phyloP scores from a whole-genome alignment of 2,329 filamentous ascomycete genomes.

The Fusarium secorum region DNA sequence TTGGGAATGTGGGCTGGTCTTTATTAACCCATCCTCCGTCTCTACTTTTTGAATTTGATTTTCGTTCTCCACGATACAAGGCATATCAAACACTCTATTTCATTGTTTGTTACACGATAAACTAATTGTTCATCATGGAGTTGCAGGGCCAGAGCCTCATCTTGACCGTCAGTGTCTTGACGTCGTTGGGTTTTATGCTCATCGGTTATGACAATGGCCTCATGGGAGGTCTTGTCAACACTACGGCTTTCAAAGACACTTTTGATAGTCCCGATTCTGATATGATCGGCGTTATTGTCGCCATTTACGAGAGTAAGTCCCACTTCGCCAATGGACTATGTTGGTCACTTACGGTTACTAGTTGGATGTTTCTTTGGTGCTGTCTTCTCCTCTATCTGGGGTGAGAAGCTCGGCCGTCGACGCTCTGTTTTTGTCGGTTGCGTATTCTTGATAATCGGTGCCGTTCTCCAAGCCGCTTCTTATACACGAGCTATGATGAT shows the following conservation, averaged over 20 bases:
- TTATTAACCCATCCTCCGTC: slow-evolving; percentile 13
- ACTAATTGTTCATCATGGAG: slow-evolving; percentile 5
- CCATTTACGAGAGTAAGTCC: slow-evolving; percentile 51
- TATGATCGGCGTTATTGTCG: slow-evolving; percentile 56
- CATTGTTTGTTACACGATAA: neutral
- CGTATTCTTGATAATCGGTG: slow-evolving; percentile 55
- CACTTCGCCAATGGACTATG: neutral
- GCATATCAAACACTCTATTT: neutral
- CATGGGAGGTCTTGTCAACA: slow-evolving; percentile 53
- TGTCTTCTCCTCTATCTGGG: slow-evolving; percentile 47
- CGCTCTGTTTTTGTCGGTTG: slow-evolving; percentile 53
- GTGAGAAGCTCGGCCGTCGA: slow-evolving; percentile 55
- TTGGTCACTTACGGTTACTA: neutral
- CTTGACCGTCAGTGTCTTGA: slow-evolving; percentile 53
- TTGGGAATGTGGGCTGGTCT: slow-evolving; percentile 1
- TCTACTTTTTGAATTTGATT: neutral
- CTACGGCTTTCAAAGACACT: slow-evolving; percentile 50
- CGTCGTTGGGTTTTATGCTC: slow-evolving; percentile 57
- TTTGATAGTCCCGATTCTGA: slow-evolving; percentile 51
- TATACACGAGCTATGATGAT: slow-evolving; percentile 55
- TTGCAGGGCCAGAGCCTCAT: slow-evolving; percentile 50
- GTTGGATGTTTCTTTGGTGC: slow-evolving; percentile 45
- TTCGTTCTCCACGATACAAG: neutral
- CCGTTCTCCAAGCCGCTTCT: slow-evolving; percentile 54
- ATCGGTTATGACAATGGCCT: slow-evolving; percentile 58